These are phyloP conservation scores for Logfia minima DNA, from an alignment of 129 eudicot species.

Conservation along the genomic window DNA sequence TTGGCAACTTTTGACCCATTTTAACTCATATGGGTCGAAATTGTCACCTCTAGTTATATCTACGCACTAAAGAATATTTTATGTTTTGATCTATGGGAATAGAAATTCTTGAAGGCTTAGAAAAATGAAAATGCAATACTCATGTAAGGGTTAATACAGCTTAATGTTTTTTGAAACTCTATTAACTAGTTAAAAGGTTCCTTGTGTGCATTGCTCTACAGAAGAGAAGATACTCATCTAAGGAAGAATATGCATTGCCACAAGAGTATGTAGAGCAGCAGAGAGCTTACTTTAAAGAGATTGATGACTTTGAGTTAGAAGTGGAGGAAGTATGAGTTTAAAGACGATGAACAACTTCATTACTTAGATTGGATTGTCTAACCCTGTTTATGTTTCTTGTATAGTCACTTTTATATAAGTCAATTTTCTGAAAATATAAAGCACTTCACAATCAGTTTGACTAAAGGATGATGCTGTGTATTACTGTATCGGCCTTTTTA, in stretches of 20 bases:
- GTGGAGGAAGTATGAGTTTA: constrained; percentile 64
- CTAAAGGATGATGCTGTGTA: constrained; percentile 23
- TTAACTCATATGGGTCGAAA: neutral
- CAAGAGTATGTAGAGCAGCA: constrained; percentile 62
- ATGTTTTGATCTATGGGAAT: neutral
- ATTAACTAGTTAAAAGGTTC: neutral
- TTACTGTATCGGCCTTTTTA: constrained; percentile 10
- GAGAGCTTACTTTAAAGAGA: constrained; percentile 71
- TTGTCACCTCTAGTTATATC: neutral
- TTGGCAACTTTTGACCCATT: neutral
- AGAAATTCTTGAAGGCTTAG: neutral
- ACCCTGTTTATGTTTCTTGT: constrained; percentile 32
- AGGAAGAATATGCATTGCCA: constrained; percentile 46
- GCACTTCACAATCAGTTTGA: neutral
- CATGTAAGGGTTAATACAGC: neutral
- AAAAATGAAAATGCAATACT: neutral
- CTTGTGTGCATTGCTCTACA: constrained; percentile 31
- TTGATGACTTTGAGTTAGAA: constrained; percentile 72
- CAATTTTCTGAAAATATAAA: neutral
- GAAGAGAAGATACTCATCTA: constrained; percentile 40
- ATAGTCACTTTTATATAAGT: constrained; percentile 29
- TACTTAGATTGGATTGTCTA: constrained; percentile 21
- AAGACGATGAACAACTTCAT: constrained; percentile 20
- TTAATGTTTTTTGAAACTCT: neutral
- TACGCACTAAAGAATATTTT: neutral